phyloP scores from a whole-genome alignment of 495 filamentous ascomycete species.

The Bathelium albidoporum region DNA sequence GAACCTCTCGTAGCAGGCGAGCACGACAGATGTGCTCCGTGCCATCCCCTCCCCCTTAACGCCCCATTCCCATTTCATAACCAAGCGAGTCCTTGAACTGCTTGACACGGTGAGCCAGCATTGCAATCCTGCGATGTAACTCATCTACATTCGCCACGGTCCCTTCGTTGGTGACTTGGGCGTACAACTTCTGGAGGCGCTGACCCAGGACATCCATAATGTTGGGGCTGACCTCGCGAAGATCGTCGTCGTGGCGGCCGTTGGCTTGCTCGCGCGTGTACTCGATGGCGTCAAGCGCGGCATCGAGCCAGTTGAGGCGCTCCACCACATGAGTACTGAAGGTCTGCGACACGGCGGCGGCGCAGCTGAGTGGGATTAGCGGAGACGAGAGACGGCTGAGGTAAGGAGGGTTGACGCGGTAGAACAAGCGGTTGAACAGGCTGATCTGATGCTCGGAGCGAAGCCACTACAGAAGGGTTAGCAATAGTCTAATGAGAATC shows the following conservation, averaged over 20 bases:
- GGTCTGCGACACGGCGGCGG: slow-evolving; percentile 64
- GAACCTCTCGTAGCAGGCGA: no score
- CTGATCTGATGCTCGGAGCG: slow-evolving; percentile 64
- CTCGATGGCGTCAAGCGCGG: slow-evolving; percentile 49
- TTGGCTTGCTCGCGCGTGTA: slow-evolving; percentile 13
- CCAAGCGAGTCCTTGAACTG: slow-evolving; percentile 13
- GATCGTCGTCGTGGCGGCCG: slow-evolving; percentile 10
- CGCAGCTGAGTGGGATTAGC: slow-evolving; percentile 72
- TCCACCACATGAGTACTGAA: slow-evolving; percentile 54
- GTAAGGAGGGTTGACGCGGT: slow-evolving; percentile 60
- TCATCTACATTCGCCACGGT: neutral
- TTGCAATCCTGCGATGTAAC: slow-evolving; percentile 8
- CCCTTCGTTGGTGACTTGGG: slow-evolving; percentile 12
- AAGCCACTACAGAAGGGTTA: slow-evolving; percentile 54
- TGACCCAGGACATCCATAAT: slow-evolving; percentile 24
- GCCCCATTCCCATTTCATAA: slow-evolving; percentile 3
- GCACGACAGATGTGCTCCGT: no score
- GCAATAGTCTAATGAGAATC: slow-evolving; percentile 15
- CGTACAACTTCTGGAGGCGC: slow-evolving; percentile 20
- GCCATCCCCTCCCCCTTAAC: neutral
- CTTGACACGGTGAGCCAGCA: slow-evolving; percentile 7
- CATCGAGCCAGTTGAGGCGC: slow-evolving; percentile 70
- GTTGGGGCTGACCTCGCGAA: slow-evolving; percentile 18
- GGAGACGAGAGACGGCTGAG: slow-evolving; percentile 54
- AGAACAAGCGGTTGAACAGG: slow-evolving; percentile 73